phyloP scores from a whole-genome alignment of 2,329 filamentous ascomycete species.

The Rachicladosporium sp. region DNA sequence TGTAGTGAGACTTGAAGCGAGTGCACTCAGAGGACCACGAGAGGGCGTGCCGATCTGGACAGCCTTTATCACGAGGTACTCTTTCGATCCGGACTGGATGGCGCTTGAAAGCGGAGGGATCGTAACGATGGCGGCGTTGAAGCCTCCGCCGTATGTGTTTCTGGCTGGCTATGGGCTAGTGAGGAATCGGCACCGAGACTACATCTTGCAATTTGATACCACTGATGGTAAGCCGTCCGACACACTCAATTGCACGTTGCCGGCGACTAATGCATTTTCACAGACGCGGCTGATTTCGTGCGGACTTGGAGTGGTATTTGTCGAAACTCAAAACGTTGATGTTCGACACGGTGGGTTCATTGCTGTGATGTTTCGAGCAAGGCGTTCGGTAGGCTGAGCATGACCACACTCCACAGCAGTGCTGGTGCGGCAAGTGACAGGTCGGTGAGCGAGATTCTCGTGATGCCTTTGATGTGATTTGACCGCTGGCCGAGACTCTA shows the following conservation, averaged over 20 bases:
- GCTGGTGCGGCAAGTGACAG: too few relatives aligned
- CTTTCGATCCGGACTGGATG: slow-evolving; percentile 37
- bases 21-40: slow-evolving; percentile 39
- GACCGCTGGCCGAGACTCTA: too few relatives aligned
- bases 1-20: slow-evolving; percentile 45
- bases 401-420: too few relatives aligned
- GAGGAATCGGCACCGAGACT: slow-evolving; percentile 10
- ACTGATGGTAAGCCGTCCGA: slow-evolving; percentile 11
- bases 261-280: neutral
- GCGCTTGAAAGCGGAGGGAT: slow-evolving; percentile 23
- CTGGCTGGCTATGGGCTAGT: slow-evolving; percentile 37
- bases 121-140: slow-evolving; percentile 34
- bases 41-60: slow-evolving; percentile 49
- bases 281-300: neutral
- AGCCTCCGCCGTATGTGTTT: slow-evolving; percentile 42
- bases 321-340: too few relatives aligned
- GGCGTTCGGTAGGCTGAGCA: too few relatives aligned
- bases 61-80: slow-evolving; percentile 40
- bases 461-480: too few relatives aligned
- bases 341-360: too few relatives aligned
- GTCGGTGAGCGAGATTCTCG: too few relatives aligned
- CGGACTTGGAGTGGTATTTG: slow-evolving; percentile 1
- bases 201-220: slow-evolving; percentile 17
- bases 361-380: too few relatives aligned
- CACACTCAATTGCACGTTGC: neutral